Percentiles rank a stretch among this genome's conserved stretches.
phyloP scores from a whole-genome alignment of 768 basidiomycete genomes.

The Collybia sp. region DNA sequence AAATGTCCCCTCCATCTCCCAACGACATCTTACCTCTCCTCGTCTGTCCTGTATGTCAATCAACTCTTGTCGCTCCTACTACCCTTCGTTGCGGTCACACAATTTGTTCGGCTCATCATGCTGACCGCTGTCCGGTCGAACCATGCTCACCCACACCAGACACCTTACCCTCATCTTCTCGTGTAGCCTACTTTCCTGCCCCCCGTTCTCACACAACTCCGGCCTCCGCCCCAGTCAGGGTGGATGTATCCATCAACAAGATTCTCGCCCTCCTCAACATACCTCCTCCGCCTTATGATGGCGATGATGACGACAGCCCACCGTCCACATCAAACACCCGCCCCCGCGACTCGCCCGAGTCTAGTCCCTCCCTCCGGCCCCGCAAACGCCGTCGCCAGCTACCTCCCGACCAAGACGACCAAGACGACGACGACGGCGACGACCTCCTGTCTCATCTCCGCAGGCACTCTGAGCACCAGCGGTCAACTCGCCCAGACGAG shows the following conservation, averaged over 20 bases:
- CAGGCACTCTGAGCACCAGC: slow-evolving; percentile 22
- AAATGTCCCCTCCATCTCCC: slow-evolving; percentile 12
- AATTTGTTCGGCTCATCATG: slow-evolving; percentile 56
- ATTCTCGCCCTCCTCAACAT: slow-evolving; percentile 39
- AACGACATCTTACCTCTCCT: slow-evolving; percentile 29
- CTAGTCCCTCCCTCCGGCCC: slow-evolving; percentile 13
- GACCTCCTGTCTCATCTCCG: slow-evolving; percentile 36
- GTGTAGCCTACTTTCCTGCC: slow-evolving; percentile 27
- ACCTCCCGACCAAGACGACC: slow-evolving; percentile 7
- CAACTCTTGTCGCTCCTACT: slow-evolving; percentile 53
- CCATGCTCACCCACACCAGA: slow-evolving; percentile 20
- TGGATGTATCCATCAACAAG: slow-evolving; percentile 58
- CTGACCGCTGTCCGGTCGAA: slow-evolving; percentile 24
- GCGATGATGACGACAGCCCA: slow-evolving; percentile 11
- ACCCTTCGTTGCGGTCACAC: slow-evolving; percentile 85
- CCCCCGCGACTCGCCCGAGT: slow-evolving; percentile 11
- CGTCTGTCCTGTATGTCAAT: slow-evolving; percentile 53
- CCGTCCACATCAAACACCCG: slow-evolving; percentile 8
- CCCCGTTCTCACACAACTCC: slow-evolving; percentile 13
- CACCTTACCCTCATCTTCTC: slow-evolving; percentile 28
- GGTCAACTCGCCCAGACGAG: slow-evolving; percentile 23
- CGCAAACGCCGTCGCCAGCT: slow-evolving; percentile 23
- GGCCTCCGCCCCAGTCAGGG: slow-evolving; percentile 9
- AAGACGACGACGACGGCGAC: slow-evolving; percentile 15
- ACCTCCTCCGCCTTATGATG: slow-evolving; percentile 18